A percentile compares a stretch with the other conserved stretches of the same genome.
phyloP scores from a whole-genome alignment of 2,329 filamentous ascomycete genomes.

The Rugonectria rugulosa region DNA sequence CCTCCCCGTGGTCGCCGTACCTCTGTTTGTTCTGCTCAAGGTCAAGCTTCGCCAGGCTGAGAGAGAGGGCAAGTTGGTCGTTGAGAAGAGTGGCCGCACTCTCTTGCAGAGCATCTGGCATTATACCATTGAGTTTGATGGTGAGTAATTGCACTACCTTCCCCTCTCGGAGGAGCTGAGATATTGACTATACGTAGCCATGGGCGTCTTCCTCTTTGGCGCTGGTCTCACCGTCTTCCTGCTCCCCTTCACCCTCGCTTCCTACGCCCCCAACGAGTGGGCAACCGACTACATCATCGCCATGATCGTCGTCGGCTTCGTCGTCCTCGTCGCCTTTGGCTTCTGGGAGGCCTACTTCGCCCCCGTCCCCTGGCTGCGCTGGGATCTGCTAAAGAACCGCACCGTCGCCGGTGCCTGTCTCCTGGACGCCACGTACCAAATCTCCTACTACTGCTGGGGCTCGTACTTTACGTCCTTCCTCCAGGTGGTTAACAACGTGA shows the following conservation, averaged over 20 bases:
- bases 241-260: conserved; percentile 63
- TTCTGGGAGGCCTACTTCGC: conserved; percentile 63
- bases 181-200: conserved; percentile 49
- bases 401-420: conserved; percentile 57
- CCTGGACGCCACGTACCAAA: conserved; percentile 46
- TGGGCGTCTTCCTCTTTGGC: conserved; percentile 59
- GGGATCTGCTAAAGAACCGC: conserved; percentile 55
- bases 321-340: conserved; percentile 57
- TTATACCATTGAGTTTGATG: conserved; percentile 17
- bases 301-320: conserved; percentile 63
- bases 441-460: conserved; percentile 53
- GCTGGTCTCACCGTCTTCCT: conserved; percentile 59
- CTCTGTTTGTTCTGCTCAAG: conserved; percentile 62
- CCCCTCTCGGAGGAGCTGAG: conserved; percentile 27
- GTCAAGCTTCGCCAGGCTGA: conserved; percentile 63
- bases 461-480: conserved; percentile 58
- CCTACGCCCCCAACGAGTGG: conserved; percentile 52
- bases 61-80: conserved; percentile 52
- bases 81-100: conserved; percentile 50
- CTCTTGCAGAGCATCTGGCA: conserved; percentile 48
- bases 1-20: conserved; percentile 63
- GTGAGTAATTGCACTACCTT: background rate
- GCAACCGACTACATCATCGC: conserved; percentile 56
- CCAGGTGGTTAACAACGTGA: conserved; percentile 56
- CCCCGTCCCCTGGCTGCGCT: conserved; percentile 60